A percentile compares a stretch with the other conserved stretches of the same genome.
These are phyloP conservation scores for Phoma sp. DNA, from an alignment of 2,329 filamentous ascomycete genomes.

Conservation along the genomic window DNA sequence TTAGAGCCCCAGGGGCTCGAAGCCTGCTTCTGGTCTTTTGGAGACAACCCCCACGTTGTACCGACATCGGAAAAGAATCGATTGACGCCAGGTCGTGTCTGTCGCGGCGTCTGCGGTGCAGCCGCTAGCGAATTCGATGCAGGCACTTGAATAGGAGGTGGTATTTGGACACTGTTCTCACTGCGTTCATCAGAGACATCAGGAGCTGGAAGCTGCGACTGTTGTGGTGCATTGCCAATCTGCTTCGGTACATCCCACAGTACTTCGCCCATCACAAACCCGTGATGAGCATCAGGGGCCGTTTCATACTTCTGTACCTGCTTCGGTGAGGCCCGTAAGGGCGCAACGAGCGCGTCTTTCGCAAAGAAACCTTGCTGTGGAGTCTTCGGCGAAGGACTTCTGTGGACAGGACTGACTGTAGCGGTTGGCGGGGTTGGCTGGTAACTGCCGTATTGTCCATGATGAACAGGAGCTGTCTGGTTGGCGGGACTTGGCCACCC, in stretches of 20 bases:
- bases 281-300: constrained; percentile 22
- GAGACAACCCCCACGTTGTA: constrained; percentile 10
- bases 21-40: background rate
- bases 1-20: constrained; percentile 7
- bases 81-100: constrained; percentile 3
- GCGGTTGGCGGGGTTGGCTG: constrained; percentile 42
- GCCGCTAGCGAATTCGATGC: background rate
- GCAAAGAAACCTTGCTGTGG: constrained; percentile 30
- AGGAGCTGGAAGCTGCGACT: constrained; percentile 22
- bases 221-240: constrained; percentile 23
- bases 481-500: constrained; percentile 43
- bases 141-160: constrained; percentile 1
- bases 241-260: constrained; percentile 24
- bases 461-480: constrained; percentile 23
- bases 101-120: constrained; percentile 1
- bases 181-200: constrained; percentile 25
- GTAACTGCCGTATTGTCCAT: constrained; percentile 30
- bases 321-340: constrained; percentile 27
- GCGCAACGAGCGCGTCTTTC: constrained; percentile 27
- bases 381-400: constrained; percentile 19
- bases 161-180: constrained; percentile 1
- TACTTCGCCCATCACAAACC: constrained; percentile 33
- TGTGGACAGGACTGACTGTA: constrained; percentile 24
- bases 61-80: constrained; percentile 16
- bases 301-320: constrained; percentile 20